Evolutionary conservation across 2,329 filamentous ascomycete genomes (phyloP).

Genomic region (Stachybotrys chartarum): DNA sequence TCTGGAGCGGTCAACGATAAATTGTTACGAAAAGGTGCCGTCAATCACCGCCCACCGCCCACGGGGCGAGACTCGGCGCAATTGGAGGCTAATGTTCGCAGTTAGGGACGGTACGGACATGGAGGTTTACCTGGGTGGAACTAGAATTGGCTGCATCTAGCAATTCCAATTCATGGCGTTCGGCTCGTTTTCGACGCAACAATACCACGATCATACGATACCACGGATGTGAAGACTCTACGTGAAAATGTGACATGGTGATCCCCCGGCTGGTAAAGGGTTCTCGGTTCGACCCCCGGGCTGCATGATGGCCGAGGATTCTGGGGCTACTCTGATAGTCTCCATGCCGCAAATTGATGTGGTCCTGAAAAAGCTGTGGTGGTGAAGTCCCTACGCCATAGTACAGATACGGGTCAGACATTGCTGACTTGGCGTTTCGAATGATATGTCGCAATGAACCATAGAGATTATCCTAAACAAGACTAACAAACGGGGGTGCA

Average conservation of each 20-base stretch:
- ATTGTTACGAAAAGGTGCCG: constrained; percentile 10
- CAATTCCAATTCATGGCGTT: constrained; percentile 40
- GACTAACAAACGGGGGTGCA: no score
- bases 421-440: constrained; percentile 7
- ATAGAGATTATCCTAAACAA: no score
- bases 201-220: constrained; percentile 14
- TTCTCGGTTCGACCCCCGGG: constrained; percentile 36
- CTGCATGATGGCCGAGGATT: constrained; percentile 40
- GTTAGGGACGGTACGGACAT: constrained; percentile 17
- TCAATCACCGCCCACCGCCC: no score
- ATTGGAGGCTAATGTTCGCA: neutral
- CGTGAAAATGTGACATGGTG: constrained; percentile 19
- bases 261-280: constrained; percentile 48
- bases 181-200: constrained; percentile 37
- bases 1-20: constrained; percentile 77
- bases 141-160: constrained; percentile 37
- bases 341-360: constrained; percentile 50
- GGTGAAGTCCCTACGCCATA: constrained; percentile 43
- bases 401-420: constrained; percentile 64
- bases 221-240: neutral
- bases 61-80: neutral
- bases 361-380: constrained; percentile 55
- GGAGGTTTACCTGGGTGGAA: constrained; percentile 29
- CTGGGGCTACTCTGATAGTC: constrained; percentile 51
- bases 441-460: no score